Percentiles rank a stretch among this genome's conserved stretches.
These are phyloP conservation scores for Phytophthora capsici DNA, from an alignment of 352 stramenopile genomes.

Conservation along the genomic window DNA sequence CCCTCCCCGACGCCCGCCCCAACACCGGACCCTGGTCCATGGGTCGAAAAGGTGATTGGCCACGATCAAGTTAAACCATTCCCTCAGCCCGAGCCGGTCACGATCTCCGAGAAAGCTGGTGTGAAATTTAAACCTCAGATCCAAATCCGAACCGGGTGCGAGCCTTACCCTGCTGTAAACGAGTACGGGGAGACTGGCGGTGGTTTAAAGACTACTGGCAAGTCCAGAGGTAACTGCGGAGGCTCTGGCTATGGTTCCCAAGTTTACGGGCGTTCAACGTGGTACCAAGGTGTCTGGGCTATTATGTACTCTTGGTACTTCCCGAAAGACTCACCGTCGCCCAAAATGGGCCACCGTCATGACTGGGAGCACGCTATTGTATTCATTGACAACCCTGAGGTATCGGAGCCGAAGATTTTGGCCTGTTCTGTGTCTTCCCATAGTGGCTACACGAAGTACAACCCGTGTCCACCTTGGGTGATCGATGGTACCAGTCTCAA, in stretches of 20 bases:
- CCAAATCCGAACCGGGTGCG: constrained; percentile 3
- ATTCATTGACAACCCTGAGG: constrained; percentile 6
- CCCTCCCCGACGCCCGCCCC: background rate
- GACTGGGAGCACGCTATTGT: constrained; percentile 11
- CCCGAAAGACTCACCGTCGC: background rate
- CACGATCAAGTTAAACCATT: constrained; percentile 4
- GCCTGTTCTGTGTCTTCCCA: constrained; percentile 5
- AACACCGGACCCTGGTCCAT: constrained; percentile 1
- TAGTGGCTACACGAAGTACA: constrained; percentile 10
- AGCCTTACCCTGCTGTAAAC: constrained; percentile 1
- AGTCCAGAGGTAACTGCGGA: background rate
- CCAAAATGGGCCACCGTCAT: constrained; percentile 7
- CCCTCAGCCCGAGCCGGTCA: constrained; percentile 7
- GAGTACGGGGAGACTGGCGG: no score
- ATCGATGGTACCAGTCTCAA: constrained; percentile 9
- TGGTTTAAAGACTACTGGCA: no score
- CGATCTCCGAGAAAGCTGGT: constrained; percentile 4
- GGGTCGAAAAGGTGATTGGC: background rate
- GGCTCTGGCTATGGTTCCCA: constrained; percentile 5
- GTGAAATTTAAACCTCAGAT: constrained; percentile 11
- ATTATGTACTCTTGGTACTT: constrained; percentile 13
- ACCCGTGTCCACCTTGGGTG: background rate
- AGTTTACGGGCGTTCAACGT: constrained; percentile 6
- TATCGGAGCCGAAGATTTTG: constrained; percentile 1
- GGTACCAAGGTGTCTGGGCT: background rate